These are phyloP conservation scores for Aspergillus puulaauensis DNA, from an alignment of 2,329 filamentous ascomycete genomes.

Conservation along the genomic window DNA sequence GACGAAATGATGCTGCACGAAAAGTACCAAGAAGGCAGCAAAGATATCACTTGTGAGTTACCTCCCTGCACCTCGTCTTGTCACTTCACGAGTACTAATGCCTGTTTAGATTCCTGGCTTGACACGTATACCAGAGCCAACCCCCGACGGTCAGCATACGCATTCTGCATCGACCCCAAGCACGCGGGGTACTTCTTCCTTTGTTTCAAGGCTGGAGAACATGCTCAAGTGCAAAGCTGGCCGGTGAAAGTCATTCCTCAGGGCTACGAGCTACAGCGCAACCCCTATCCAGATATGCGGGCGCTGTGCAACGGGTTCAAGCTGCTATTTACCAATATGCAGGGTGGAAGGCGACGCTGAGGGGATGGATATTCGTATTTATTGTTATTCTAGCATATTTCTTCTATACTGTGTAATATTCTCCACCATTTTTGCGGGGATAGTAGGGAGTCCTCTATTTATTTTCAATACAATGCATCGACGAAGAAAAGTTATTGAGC, in stretches of 20 bases:
- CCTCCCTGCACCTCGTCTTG: background rate
- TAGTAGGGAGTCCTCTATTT: background rate
- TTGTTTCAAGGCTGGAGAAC: conserved; percentile 88
- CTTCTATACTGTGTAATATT: conserved; percentile 20
- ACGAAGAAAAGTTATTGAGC: conserved; percentile 2
- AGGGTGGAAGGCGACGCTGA: conserved; percentile 33
- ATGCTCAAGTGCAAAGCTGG: conserved; percentile 73
- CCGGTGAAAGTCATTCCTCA: conserved; percentile 88
- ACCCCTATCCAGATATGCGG: conserved; percentile 90
- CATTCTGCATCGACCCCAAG: conserved; percentile 90
- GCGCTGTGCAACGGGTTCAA: conserved; percentile 98
- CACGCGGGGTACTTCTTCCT: conserved; percentile 93
- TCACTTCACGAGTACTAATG: background rate
- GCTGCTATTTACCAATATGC: conserved; percentile 70
- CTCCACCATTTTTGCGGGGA: background rate
- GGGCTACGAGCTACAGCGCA: conserved; percentile 86
- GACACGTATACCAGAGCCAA: conserved; percentile 96
- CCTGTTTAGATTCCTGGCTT: conserved; percentile 78
- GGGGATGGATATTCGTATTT: conserved; percentile 10
- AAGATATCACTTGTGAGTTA: conserved; percentile 77
- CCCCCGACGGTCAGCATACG: conserved; percentile 87
- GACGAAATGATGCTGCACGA: conserved; percentile 94
- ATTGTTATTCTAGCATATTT: conserved; percentile 13
- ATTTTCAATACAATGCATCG: conserved; percentile 1
- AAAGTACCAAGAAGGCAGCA: conserved; percentile 82